Base-by-base conservation (phyloP, 768 basidiomycete species). In the Rhodotorula toruloides region DNA sequence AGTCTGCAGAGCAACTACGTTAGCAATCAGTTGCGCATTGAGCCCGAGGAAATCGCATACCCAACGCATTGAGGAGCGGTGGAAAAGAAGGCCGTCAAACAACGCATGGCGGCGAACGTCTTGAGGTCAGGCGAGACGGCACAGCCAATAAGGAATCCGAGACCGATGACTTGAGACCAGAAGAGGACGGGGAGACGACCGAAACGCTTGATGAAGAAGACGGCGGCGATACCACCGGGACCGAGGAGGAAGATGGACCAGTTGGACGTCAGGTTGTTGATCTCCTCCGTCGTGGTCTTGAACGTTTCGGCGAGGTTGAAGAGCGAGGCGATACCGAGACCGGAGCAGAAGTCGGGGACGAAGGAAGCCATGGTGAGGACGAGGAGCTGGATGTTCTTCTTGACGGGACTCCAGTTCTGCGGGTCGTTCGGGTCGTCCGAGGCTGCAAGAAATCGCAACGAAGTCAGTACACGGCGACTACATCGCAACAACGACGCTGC, bases 161-260 rank as follows among this genome's bases (percentile, higher is more conserved):
- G 73, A 0, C 84, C 82, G 31, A 86, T 75, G 19, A 83, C 83
- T 77, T 87, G 86, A 0, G 85, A 84, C 86, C 86, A 88, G 77
- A 87, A 87, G 42, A 88, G 76, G 19, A 87, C 78, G 0, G 86
- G 85, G 2, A 88, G 80, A 49, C 87, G 83, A 12, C 87, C 87
- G 59, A 77, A 81, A 25, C 84, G 82, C 40, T 85, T 80, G 75
- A 87, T 84, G 39, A 86, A 75, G 78, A 86, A 84, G 11, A 86
- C 84, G n/a, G 82, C 82, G 66, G 83, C 79, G n/a, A 85, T 64
- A 27, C 84, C 83, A 47, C 85, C 84, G 81, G 82, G 83, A 29
- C 85, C 85, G 82, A 73, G 49, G 5, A 54, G 54, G 69, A 74
- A 73, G 46, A 73, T 74, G 16, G 55, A 63, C 63, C 65, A 54